Base-by-base conservation (phyloP, 106 monocot species). In the Dioscorea alata region DNA sequence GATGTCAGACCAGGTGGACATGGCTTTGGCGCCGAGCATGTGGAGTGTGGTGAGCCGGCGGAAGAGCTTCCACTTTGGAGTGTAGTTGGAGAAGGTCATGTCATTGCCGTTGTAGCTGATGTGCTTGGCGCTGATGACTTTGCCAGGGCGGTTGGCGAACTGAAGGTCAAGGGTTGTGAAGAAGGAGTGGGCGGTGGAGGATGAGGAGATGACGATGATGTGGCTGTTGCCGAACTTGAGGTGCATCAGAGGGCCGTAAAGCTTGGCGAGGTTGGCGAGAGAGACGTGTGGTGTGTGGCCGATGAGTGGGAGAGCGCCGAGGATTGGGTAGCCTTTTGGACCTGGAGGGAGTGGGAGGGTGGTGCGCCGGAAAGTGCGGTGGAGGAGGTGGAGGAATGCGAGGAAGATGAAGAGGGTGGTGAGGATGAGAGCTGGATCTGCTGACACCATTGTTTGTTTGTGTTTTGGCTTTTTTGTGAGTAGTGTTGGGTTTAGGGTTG, bases 41-140 rank as follows among this genome's bases (percentile, higher is more conserved):
- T 81, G 73, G 25, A 74, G 28, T 49, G 25, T 60, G 74, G 59
- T 78, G 19, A 70, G 33, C 20, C 23, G 48, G 53, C 85, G 73
- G 32, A 85, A 73, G 61, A 73, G 73, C 70, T 68, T 81, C 85
- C 85, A 85, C 12, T n/a, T 32, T 9, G 35, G 65, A 6, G 61
- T 63, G 62, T 71, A 62, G 48, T 61, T 42, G 18, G 56, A 60
- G 59, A 71, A 76, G 57, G 68, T 76, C 15, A 81, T 23, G 68
- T 66, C 42, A 33, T 57, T 59, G 63, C 67, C 67, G 54, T 48
- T 48, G 68, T 68, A 76, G 67, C 67, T 15, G 42, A 76, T 2
- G 6, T 53, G n/a, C 34, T 62, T 59, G 49, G 66, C 14, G 62
- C 10, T 42, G 9, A 67, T 35, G 57, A 33, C 21, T 64, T 8